These are phyloP conservation scores for Pseudocercospora macadamiae DNA, from an alignment of 2,329 filamentous ascomycete species.

Conservation along the genomic window DNA sequence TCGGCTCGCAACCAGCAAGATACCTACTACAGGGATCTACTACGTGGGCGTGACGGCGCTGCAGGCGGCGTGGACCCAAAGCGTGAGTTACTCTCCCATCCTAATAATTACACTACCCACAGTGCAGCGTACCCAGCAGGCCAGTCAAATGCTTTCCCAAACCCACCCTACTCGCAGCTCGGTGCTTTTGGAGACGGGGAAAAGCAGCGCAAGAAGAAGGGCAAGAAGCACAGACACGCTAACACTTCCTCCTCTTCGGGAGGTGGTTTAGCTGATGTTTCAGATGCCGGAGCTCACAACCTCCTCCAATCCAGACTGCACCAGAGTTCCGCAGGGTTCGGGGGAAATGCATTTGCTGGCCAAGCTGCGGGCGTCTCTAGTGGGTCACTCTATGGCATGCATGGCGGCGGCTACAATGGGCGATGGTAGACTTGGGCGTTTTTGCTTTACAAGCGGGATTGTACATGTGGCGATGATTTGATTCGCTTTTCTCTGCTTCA, in stretches of 20 bases:
- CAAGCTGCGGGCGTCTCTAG: slow-evolving; percentile 29
- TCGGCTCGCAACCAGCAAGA: slow-evolving; percentile 45
- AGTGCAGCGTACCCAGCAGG: slow-evolving; percentile 28
- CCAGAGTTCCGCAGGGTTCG: slow-evolving; percentile 73
- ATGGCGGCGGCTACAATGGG: slow-evolving; percentile 36
- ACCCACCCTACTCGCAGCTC: slow-evolving; percentile 30
- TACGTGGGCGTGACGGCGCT: slow-evolving; percentile 26
- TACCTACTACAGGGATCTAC: slow-evolving; percentile 27
- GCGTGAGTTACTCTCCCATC: slow-evolving; percentile 39
- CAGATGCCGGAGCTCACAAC: slow-evolving; percentile 95
- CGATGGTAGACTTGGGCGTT: slow-evolving; percentile 34
- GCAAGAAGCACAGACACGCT: slow-evolving; percentile 99
- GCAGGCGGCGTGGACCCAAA: slow-evolving; percentile 30
- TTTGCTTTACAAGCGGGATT: slow-evolving; percentile 15
- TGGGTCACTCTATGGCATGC: slow-evolving; percentile 36
- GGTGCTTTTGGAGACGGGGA: slow-evolving; percentile 34
- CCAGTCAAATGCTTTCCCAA: slow-evolving; percentile 29
- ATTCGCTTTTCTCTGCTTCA: slow-evolving; percentile 25
- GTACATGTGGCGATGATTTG: slow-evolving; percentile 27
- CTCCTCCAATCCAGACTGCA: slow-evolving; percentile 78
- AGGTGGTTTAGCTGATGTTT: slow-evolving; percentile 94
- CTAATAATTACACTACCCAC: slow-evolving; percentile 30
- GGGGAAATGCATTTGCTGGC: slow-evolving; percentile 30
- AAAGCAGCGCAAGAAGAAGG: slow-evolving; percentile 89
- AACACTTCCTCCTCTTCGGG: slow-evolving; percentile 98